Conservation (phyloP, 306 rosid species). For the Leucaena leucocephala region DNA sequence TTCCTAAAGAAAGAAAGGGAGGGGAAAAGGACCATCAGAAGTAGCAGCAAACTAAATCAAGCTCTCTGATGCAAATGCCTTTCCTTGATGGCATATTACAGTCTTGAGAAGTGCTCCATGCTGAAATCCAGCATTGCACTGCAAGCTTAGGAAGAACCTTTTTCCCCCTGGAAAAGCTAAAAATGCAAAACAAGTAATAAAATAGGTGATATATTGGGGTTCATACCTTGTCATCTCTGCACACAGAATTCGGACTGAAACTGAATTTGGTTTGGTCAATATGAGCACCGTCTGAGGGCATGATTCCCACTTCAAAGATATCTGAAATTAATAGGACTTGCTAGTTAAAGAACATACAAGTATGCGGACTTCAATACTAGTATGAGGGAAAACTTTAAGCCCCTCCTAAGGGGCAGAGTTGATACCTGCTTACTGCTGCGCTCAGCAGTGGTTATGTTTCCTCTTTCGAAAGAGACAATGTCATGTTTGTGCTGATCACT, state of each 20-base stretch:
- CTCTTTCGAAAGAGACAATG: slow-evolving; percentile 92
- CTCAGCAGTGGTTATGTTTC: slow-evolving; percentile 95
- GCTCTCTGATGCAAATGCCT: slow-evolving; percentile 27
- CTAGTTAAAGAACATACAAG: slow-evolving; percentile 41
- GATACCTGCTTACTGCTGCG: slow-evolving; percentile 98
- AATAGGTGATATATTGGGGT: slow-evolving; percentile 36
- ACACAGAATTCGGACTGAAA: slow-evolving; percentile 82
- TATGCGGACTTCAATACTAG: slow-evolving; percentile 15
- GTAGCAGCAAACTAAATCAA: slow-evolving; percentile 22
- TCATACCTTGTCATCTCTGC: slow-evolving; percentile 89
- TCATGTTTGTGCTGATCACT: slow-evolving; percentile 95
- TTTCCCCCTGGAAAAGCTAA: slow-evolving; percentile 21
- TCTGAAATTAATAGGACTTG: slow-evolving; percentile 63
- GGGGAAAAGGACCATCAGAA: slow-evolving; percentile 15
- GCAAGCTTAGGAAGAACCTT: slow-evolving; percentile 3
- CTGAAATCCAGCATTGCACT: slow-evolving; percentile 27
- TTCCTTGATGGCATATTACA: neutral
- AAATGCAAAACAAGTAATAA: neutral
- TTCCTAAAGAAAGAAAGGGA: slow-evolving; percentile 8
- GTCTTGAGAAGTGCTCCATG: slow-evolving; percentile 14
- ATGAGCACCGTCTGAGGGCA: slow-evolving; percentile 89
- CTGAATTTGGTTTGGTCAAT: slow-evolving; percentile 92
- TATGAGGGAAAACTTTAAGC: slow-evolving; percentile 13
- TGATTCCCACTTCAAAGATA: slow-evolving; percentile 94
- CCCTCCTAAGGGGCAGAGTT: slow-evolving; percentile 20